Conservation (phyloP, 371 early-diverging fungal species). For the Zychaea mexicana region DNA sequence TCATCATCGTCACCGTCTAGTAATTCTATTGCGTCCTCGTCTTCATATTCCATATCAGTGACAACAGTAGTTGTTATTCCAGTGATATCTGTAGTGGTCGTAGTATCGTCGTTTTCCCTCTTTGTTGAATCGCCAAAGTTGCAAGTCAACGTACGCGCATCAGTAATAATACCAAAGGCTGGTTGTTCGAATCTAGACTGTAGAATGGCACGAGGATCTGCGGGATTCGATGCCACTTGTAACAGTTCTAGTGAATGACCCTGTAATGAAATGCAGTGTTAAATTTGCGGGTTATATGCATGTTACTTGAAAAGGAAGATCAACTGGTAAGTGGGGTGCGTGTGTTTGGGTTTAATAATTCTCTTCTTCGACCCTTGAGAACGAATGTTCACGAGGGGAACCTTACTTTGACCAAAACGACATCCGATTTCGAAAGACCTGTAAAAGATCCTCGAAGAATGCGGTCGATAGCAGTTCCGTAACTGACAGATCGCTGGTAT, state of each 20-base stretch:
- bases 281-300: neutral
- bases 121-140: conserved; percentile 17
- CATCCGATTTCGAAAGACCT: conserved; percentile 10
- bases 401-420: conserved; percentile 35
- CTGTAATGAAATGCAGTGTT: conserved; percentile 10
- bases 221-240: conserved; percentile 4
- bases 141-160: conserved; percentile 25
- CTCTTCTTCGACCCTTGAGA: neutral
- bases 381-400: neutral
- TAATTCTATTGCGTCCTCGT: neutral
- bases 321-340: neutral
- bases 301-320: too few species aligned
- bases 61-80: neutral
- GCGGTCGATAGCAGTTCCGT: conserved; percentile 28
- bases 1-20: neutral
- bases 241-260: conserved; percentile 28
- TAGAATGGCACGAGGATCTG: conserved; percentile 9
- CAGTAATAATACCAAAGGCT: conserved; percentile 33
- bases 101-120: neutral
- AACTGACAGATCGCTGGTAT: conserved; percentile 29
- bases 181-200: conserved; percentile 29
- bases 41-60: neutral
- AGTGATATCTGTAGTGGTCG: too few species aligned
- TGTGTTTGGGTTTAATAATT: too few species aligned
- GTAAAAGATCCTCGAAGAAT: conserved; percentile 30